phyloP scores from a whole-genome alignment of 148 eudicot genomes.

The Polygonum maritimum region DNA sequence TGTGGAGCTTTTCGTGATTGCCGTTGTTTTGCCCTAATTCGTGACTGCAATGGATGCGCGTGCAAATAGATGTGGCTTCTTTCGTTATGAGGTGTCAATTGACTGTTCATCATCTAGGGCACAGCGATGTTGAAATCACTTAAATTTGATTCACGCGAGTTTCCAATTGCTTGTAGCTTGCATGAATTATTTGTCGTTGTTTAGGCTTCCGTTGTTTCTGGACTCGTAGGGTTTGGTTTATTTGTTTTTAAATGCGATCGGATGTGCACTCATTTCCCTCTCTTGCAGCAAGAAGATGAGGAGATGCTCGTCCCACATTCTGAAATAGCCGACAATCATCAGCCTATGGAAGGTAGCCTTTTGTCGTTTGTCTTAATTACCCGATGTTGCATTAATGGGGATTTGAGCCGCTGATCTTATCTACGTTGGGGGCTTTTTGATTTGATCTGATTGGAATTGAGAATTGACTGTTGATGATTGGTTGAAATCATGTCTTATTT shows the following conservation, averaged over 20 bases:
- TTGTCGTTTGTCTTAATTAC: constrained; percentile 2
- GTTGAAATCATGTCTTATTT: background rate
- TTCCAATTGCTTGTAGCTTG: constrained; percentile 14
- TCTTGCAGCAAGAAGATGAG: constrained; percentile 64
- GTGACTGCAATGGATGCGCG: constrained; percentile 4
- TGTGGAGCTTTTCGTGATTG: background rate
- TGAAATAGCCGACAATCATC: constrained; percentile 47
- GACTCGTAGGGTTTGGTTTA: constrained; percentile 12
- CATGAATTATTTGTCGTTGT: background rate
- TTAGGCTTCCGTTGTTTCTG: background rate
- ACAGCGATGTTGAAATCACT: background rate
- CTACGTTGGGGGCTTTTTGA: background rate
- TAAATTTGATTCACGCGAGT: constrained; percentile 12
- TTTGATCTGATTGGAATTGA: constrained; percentile 13
- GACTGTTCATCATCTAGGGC: constrained; percentile 13
- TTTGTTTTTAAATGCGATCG: constrained; percentile 15
- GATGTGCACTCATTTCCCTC: constrained; percentile 11
- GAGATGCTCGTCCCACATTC: constrained; percentile 86
- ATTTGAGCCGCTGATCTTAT: constrained; percentile 1
- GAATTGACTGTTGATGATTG: background rate
- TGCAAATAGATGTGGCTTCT: background rate
- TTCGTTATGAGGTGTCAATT: background rate
- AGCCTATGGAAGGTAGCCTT: constrained; percentile 78
- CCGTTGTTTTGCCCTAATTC: background rate
- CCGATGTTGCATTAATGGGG: background rate